phyloP scores from a whole-genome alignment of 345 rosid genomes.

The Eutrema heterophyllum region DNA sequence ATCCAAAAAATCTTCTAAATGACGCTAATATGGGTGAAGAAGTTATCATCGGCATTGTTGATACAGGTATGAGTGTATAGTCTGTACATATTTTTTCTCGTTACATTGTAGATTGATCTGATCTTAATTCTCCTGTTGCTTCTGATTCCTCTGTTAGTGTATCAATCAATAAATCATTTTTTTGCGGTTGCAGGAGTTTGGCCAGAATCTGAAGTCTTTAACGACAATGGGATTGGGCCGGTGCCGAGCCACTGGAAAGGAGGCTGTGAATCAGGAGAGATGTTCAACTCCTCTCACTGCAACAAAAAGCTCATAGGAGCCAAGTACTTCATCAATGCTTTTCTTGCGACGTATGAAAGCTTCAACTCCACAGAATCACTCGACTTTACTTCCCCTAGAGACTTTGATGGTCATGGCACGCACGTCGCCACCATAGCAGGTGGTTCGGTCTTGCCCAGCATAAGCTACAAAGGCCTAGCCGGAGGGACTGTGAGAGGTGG shows the following conservation, averaged over 20 bases:
- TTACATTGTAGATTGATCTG: too few species aligned
- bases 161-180: neutral
- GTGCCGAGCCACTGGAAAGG: slow-evolving; percentile 29
- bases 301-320: slow-evolving; percentile 62
- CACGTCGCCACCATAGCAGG: slow-evolving; percentile 47
- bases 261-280: slow-evolving; percentile 24
- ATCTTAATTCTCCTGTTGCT: neutral
- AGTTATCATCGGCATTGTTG: slow-evolving; percentile 24
- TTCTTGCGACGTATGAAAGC: slow-evolving; percentile 24
- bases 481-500: slow-evolving; percentile 40
- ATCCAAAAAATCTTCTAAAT: slow-evolving; percentile 17
- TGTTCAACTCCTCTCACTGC: slow-evolving; percentile 28
- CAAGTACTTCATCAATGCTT: slow-evolving; percentile 38
- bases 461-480: slow-evolving; percentile 44
- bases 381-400: slow-evolving; percentile 49
- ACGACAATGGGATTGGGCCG: slow-evolving; percentile 15
- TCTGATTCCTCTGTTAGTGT: neutral
- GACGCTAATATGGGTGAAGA: slow-evolving; percentile 32
- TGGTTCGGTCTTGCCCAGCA: slow-evolving; percentile 36
- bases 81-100: neutral
- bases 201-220: slow-evolving; percentile 26
- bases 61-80: slow-evolving; percentile 25
- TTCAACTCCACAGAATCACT: slow-evolving; percentile 33
- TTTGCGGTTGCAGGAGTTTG: slow-evolving; percentile 13
- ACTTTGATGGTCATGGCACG: slow-evolving; percentile 50